A percentile compares a stretch with the other conserved stretches of the same genome.
Evolutionary conservation across 2,329 filamentous ascomycete species (phyloP).

Genomic region (Claviceps sp.): DNA sequence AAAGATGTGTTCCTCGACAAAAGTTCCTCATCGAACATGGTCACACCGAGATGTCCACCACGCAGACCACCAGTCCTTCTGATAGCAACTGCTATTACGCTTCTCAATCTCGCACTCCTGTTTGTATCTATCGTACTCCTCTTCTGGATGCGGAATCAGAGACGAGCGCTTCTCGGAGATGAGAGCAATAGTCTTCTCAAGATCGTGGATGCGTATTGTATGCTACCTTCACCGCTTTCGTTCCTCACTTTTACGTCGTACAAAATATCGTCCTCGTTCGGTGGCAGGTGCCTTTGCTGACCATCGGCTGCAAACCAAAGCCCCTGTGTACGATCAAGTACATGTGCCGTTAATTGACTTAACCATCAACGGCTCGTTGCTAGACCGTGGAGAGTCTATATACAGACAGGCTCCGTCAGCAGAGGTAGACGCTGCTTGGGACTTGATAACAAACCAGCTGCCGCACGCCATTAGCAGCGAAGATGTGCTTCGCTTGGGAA

Average conservation of each 20-base stretch:
- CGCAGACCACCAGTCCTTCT: background rate
- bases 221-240: background rate
- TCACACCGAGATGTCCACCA: background rate
- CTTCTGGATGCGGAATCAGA: background rate
- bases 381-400: constrained; percentile 2
- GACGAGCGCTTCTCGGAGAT: background rate
- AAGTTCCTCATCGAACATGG: no score
- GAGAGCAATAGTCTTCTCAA: background rate
- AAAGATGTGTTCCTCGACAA: background rate
- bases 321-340: background rate
- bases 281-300: no score
- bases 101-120: background rate
- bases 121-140: background rate
- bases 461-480: constrained; percentile 12
- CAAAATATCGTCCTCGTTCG: no score
- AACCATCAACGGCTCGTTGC: background rate
- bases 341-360: background rate
- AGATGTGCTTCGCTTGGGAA: constrained; percentile 15
- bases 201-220: background rate
- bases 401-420: constrained; percentile 8
- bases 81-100: background rate
- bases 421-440: constrained; percentile 12
- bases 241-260: background rate
- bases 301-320: background rate
- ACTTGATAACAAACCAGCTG: constrained; percentile 3